Evolutionary conservation across 306 rosid genomes (phyloP).

Genomic region (Oemleria cerasiformis): DNA sequence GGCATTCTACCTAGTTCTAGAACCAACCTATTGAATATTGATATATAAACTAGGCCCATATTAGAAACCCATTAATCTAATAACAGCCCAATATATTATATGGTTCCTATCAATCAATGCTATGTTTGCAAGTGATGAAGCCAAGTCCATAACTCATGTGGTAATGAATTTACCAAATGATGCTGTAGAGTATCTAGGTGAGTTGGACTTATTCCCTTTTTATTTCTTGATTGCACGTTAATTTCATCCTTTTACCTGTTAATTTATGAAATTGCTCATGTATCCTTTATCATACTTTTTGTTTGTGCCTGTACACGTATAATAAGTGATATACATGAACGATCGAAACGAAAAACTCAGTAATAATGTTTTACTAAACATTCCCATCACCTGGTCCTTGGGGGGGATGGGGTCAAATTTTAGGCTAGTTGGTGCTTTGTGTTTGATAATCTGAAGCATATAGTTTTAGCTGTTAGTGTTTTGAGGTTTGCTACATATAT

Average conservation of each 20-base stretch:
- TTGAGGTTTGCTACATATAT: too few species aligned
- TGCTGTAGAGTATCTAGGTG: conserved; percentile 87
- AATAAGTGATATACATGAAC: background rate
- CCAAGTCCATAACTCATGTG: conserved; percentile 75
- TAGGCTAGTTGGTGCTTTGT: background rate
- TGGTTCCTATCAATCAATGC: too few species aligned
- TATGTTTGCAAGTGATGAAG: conserved; percentile 70
- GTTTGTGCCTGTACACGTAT: background rate
- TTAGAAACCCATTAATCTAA: too few species aligned
- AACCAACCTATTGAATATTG: too few species aligned
- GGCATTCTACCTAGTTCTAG: too few species aligned
- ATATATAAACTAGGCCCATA: too few species aligned
- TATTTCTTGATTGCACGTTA: background rate
- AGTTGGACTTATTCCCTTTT: background rate
- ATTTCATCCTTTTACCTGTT: background rate
- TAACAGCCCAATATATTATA: too few species aligned
- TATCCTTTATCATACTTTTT: background rate
- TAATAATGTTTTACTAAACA: background rate
- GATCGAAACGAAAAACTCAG: background rate
- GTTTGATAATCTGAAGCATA: too few species aligned
- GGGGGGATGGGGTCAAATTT: background rate
- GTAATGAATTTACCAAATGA: conserved; percentile 96
- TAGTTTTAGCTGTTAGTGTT: too few species aligned
- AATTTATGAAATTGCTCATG: background rate
- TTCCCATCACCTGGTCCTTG: background rate